These are phyloP conservation scores for Plasmodium coatneyi DNA, from an alignment of 169 alveolate species.

Conservation along the genomic window DNA sequence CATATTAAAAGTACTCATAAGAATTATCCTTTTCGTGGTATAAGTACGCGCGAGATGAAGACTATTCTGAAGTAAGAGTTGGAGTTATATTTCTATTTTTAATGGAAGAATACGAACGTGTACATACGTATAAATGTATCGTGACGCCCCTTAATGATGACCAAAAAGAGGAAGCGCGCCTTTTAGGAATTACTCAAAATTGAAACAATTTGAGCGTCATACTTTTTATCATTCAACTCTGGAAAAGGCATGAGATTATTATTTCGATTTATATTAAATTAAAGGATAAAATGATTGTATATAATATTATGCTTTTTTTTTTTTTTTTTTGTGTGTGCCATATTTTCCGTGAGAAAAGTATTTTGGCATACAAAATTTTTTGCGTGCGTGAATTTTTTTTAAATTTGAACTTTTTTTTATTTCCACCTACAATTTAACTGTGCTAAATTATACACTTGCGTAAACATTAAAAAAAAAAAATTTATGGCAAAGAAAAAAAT, in stretches of 20 bases:
- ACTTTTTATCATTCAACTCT: not conserved
- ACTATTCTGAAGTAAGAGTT: not conserved
- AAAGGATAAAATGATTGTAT: not conserved
- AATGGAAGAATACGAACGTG: not conserved
- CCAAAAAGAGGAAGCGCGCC: not conserved
- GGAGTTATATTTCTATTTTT: too few species aligned
- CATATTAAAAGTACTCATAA: not conserved
- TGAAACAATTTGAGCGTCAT: not conserved
- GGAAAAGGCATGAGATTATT: not conserved
- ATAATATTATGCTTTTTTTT: not conserved
- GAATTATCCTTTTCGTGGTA: not conserved
- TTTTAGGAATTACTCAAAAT: not conserved
- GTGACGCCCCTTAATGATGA: not conserved
- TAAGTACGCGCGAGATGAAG: not conserved
- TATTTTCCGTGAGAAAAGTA: not conserved
- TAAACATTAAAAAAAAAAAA: not conserved
- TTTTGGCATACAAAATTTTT: not conserved
- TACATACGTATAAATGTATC: not conserved
- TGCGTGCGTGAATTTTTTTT: slow-evolving; percentile 23
- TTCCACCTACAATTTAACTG: not conserved
- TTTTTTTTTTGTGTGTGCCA: slow-evolving; percentile 1
- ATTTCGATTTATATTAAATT: not conserved
- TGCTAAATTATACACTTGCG: not conserved
- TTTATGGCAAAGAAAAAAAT: not conserved
- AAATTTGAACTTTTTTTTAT: not conserved